A percentile compares a stretch with the other conserved stretches of the same genome.
phyloP scores from a whole-genome alignment of 805 yeast species.

The Wickerhamomyces mucosus region DNA sequence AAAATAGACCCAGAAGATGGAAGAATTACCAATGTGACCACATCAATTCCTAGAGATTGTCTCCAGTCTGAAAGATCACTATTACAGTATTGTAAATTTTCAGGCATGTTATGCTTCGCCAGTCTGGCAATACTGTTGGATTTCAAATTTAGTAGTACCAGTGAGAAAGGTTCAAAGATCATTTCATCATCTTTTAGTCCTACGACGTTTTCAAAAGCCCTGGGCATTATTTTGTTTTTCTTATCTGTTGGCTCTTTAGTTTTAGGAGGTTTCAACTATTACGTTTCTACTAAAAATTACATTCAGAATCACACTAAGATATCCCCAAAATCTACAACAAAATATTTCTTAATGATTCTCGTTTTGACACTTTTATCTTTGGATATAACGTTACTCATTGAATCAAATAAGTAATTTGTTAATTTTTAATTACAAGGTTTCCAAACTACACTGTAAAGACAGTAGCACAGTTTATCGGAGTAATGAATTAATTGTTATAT shows the following conservation, averaged over 20 bases:
- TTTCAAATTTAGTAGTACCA: constrained; percentile 7
- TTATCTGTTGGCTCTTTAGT: constrained; percentile 6
- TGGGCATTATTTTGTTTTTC: constrained; percentile 10
- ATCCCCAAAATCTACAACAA: constrained; percentile 9
- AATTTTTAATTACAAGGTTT: background rate
- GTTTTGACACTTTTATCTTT: constrained; percentile 8
- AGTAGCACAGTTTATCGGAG: too few relatives aligned
- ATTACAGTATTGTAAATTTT: constrained; percentile 15
- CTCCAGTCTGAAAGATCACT: constrained; percentile 19
- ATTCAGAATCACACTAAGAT: constrained; percentile 7
- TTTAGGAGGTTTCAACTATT: constrained; percentile 16
- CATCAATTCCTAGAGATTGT: constrained; percentile 20
- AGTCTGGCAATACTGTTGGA: constrained; percentile 15
- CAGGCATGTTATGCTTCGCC: constrained; percentile 11
- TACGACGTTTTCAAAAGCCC: constrained; percentile 5
- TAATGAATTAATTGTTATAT: too few relatives aligned
- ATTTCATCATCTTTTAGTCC: constrained; percentile 1
- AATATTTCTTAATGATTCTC: constrained; percentile 3
- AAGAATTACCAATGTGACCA: constrained; percentile 6
- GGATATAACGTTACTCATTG: constrained; percentile 11
- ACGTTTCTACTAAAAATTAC: constrained; percentile 8
- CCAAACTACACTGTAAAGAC: background rate
- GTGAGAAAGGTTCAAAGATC: constrained; percentile 2
- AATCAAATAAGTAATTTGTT: constrained; percentile 2
- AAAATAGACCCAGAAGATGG: constrained; percentile 4